A percentile compares a stretch with the other conserved stretches of the same genome.
These are phyloP conservation scores for Penicillium nordicum DNA, from an alignment of 2,329 filamentous ascomycete genomes.

Conservation along the genomic window DNA sequence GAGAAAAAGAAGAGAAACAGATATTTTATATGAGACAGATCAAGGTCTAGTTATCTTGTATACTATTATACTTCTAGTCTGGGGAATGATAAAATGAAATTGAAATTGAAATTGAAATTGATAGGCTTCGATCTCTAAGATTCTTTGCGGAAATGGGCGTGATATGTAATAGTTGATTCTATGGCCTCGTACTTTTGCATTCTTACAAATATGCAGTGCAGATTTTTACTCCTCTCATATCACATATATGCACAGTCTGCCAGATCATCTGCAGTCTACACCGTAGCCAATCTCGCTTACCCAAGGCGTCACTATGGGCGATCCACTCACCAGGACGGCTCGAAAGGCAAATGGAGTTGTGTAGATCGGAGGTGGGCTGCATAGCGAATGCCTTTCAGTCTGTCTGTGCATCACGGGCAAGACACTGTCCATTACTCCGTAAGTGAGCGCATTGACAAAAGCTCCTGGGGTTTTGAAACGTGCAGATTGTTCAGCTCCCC, in stretches of 20 bases:
- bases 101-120: neutral
- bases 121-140: neutral
- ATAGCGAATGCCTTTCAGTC: neutral
- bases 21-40: neutral
- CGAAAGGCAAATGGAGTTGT: conserved; percentile 7
- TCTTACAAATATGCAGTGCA: neutral
- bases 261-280: neutral
- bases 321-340: conserved; percentile 9
- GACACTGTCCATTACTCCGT: neutral
- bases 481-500: neutral
- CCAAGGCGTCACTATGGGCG: neutral
- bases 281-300: conserved; percentile 13
- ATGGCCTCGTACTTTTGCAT: neutral
- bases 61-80: neutral
- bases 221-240: neutral
- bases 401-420: neutral
- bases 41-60: neutral
- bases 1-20: neutral
- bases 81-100: neutral
- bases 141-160: neutral
- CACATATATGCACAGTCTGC: neutral
- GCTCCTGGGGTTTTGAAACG: neutral
- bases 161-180: neutral
- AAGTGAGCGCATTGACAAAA: neutral
- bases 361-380: neutral